phyloP scores from a whole-genome alignment of 73 alveolate species.

The Uronychia setigera region DNA sequence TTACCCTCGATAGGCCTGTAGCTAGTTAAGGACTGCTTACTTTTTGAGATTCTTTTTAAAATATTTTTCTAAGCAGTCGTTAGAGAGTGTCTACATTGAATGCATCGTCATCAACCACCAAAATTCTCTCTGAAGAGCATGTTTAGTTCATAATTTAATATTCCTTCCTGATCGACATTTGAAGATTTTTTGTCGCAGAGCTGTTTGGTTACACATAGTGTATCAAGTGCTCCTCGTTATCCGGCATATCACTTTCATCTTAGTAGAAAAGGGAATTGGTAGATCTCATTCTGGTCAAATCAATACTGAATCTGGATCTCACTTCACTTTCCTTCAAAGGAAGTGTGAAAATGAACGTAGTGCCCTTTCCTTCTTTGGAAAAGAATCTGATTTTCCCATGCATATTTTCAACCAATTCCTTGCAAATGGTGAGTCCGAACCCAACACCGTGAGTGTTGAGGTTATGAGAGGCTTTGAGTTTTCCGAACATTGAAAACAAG shows the following conservation, averaged over 20 bases:
- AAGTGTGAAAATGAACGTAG: neutral
- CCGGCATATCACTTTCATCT: neutral
- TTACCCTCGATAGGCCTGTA: too few relatives aligned
- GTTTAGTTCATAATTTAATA: too few relatives aligned
- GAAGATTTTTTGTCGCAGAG: too few relatives aligned
- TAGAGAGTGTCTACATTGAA: neutral
- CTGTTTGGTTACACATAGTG: too few relatives aligned
- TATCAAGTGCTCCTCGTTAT: too few relatives aligned
- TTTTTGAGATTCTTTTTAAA: neutral
- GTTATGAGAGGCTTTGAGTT: constrained; percentile 4
- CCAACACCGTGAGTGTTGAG: constrained; percentile 23
- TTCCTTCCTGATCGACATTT: too few relatives aligned
- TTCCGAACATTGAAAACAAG: constrained; percentile 17
- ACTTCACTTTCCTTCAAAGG: neutral
- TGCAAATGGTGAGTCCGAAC: constrained; percentile 33
- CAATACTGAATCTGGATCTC: neutral
- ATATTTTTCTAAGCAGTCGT: neutral
- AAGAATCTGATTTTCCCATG: constrained; percentile 6
- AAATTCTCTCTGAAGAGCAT: neutral
- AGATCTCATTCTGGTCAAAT: neutral
- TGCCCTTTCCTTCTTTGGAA: neutral
- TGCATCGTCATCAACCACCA: neutral
- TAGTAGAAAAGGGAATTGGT: neutral
- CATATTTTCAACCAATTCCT: constrained; percentile 16
- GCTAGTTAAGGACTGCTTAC: too few relatives aligned